Evolutionary conservation across 2,329 filamentous ascomycete genomes (phyloP), one percentile per base, ranked within the genome.

Genomic region (Aspergillus novofumigatus): DNA sequence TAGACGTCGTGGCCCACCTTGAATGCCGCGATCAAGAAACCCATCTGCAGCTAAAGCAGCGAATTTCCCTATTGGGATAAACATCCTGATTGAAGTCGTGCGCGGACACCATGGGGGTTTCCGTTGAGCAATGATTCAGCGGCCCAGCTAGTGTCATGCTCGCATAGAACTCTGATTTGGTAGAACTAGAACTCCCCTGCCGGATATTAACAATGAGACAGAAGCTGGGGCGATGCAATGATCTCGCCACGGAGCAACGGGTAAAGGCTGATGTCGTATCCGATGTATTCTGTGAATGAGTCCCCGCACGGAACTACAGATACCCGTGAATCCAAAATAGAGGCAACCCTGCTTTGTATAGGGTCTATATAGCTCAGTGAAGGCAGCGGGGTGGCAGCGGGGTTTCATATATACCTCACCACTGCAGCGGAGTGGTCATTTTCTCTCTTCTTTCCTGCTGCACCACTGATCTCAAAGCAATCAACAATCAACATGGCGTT

Each of bases 401-500:
- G 23, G 6, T 14, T 7, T 23, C 4, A 14, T 47, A 23, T 47
- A 21, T 14, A 25, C 9, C 23, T 47, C 11, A 8, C 44, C 21
- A 11, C 11, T 11, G 23, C 8, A 11, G 21, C 26, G 44, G 23
- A 4, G 23, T 14, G 21, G 11, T 26, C 44, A 20, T 14, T 47
- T 23, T 29, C 28, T 29, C 6, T 23, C 21, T 8, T 23, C 14
- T 14, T 23, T 47, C 6, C 21, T 47, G 44, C 4, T 26, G 32
- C 44, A 25, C 44, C 14, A 14, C 21, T 3, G 10, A 47, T 21
- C 21, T 1, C 44, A 3, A 26, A 7, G 21, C 41, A 42, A 10
- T 29, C 25, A 54, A 35, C 10, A 72, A 10, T 25, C 20, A 54
- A 35, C 10, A 72, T 72, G 68, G 59, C 65, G 47, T 21, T 70